Evolutionary conservation across 257 asterid genomes (phyloP).

Genomic region (Jasminum sambac): DNA sequence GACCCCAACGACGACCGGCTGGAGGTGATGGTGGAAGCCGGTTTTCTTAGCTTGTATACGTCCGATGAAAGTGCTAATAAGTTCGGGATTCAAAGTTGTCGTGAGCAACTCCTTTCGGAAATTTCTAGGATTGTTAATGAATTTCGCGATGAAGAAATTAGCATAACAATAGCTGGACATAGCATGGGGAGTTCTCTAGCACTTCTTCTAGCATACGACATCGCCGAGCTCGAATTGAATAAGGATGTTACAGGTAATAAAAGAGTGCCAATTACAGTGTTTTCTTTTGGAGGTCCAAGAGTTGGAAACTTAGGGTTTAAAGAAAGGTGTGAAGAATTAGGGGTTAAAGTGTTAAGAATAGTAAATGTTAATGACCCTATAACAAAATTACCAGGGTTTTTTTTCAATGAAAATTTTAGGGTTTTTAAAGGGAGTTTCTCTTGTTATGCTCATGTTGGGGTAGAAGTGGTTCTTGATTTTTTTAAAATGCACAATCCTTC

Average conservation of each 20-base stretch:
- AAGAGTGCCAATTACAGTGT: constrained; percentile 49
- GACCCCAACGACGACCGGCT: constrained; percentile 51
- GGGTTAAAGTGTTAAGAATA: constrained; percentile 55
- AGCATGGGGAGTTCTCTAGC: constrained; percentile 82
- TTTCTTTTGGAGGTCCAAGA: constrained; percentile 73
- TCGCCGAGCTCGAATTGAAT: constrained; percentile 61
- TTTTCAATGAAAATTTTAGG: constrained; percentile 57
- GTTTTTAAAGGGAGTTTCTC: constrained; percentile 47
- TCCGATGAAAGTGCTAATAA: constrained; percentile 33
- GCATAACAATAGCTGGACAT: constrained; percentile 63
- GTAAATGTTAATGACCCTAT: constrained; percentile 69
- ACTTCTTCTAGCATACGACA: constrained; percentile 47
- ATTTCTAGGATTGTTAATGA: constrained; percentile 44
- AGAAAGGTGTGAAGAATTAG: constrained; percentile 62
- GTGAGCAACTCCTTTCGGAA: constrained; percentile 66
- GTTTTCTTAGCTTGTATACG: constrained; percentile 62
- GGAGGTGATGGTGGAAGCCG: constrained; percentile 59
- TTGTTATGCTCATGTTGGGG: constrained; percentile 66
- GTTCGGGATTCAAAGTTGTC: constrained; percentile 61
- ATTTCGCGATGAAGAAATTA: constrained; percentile 42
- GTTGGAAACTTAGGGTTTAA: constrained; percentile 68
- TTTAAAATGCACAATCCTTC: constrained; percentile 62
- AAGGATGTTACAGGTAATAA: not conserved
- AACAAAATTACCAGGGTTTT: constrained; percentile 65
- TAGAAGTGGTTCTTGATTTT: constrained; percentile 57